Conservation (phyloP, 1,284 basidiomycete genomes). For the Heterobasidion irregulare region DNA sequence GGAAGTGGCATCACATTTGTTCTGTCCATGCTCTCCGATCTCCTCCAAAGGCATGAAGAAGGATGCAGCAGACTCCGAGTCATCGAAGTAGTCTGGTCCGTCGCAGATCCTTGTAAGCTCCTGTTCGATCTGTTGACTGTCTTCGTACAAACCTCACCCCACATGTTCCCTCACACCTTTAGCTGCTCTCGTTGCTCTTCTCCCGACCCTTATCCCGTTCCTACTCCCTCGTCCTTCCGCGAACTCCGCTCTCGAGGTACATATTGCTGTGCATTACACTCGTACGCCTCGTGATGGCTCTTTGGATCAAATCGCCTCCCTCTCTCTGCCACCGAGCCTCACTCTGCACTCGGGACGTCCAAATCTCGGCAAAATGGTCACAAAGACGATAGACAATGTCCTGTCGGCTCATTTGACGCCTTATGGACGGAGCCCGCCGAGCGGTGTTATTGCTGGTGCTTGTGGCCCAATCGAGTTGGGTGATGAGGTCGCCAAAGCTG, state of each 20-base stretch:
- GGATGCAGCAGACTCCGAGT: conserved; percentile 44
- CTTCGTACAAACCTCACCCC: neutral
- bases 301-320: conserved; percentile 24
- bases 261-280: conserved; percentile 58
- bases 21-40: conserved; percentile 53
- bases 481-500: conserved; percentile 43
- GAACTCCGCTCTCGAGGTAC: conserved; percentile 27
- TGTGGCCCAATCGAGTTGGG: conserved; percentile 58
- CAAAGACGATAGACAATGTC: conserved; percentile 36
- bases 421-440: conserved; percentile 21
- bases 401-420: neutral
- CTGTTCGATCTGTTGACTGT: neutral
- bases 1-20: conserved; percentile 72
- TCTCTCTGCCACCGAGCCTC: conserved; percentile 32
- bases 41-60: conserved; percentile 46
- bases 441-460: conserved; percentile 58
- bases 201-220: conserved; percentile 44
- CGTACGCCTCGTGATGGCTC: conserved; percentile 29
- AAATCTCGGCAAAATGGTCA: conserved; percentile 34
- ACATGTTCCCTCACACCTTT: neutral
- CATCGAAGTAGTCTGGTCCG: conserved; percentile 63
- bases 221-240: conserved; percentile 33
- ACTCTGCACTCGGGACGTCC: conserved; percentile 43
- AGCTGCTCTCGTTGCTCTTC: conserved; percentile 45
- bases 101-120: conserved; percentile 46